Base-by-base conservation (phyloP, 768 basidiomycete genomes). In the Leucocoprinus sp. region DNA sequence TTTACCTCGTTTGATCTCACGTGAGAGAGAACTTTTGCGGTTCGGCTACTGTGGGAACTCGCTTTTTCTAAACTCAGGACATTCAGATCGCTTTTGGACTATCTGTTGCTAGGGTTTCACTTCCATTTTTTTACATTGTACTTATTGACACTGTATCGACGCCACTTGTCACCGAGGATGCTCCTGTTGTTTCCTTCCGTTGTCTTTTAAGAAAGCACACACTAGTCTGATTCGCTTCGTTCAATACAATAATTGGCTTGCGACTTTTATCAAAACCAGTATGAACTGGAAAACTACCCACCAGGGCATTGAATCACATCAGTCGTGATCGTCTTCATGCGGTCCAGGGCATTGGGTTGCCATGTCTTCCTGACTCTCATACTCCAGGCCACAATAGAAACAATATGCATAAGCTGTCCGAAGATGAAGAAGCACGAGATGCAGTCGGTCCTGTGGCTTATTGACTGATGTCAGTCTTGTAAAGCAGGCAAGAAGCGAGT, bases 301-400 rank as follows among this genome's bases (percentile, higher is more conserved):
- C 8, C 8, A 33, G 33, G 14, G 5, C 23, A 31, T 14, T 17
- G n/a, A 8, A 38, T 24, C 26, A 41, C 11, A 48, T 74, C 66
- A 89, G 64, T 90, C 84, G 60, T 93, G 89, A 49, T 74, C 78
- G 31, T 87, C 84, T 59, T 93, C 90, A 23, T 75, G 72, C 33
- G 67, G 58, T 5, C 90, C 90, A 5, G 89, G 89, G 60, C 90
- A 93, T 45, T 78, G 68, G 28, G 55, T 60, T 29, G 64, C 64
- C 68, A 93, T 65, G 40, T 86, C 83, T 12, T 74, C 73, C 5
- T 64, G 59, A 51, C 71, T 68, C 4, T 74, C 71, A 56, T 91
- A 93, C 54, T 79, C 73, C 9, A 82, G 74, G 9, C 90, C 90
- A 58, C 90, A 93, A 85, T 88, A 92, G 61, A 90, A 91, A 58